These are phyloP conservation scores for Neoboletus brunneissimus DNA, from an alignment of 768 basidiomycete genomes.

Conservation along the genomic window DNA sequence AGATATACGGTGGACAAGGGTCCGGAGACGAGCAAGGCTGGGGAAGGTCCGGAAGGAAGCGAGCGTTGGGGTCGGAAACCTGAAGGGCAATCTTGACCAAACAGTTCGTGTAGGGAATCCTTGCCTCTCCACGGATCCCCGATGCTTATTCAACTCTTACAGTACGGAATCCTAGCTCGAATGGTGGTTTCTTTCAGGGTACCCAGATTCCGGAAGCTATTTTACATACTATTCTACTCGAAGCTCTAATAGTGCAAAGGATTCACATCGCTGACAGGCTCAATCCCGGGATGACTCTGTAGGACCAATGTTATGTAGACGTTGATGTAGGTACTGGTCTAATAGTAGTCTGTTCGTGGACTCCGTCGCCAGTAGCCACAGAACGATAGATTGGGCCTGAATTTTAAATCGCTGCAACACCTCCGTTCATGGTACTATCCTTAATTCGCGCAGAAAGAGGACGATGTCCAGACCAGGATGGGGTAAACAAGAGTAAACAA, in stretches of 20 bases:
- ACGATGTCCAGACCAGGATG: no score
- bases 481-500: no score
- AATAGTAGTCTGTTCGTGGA: no score
- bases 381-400: no score
- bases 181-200: background rate
- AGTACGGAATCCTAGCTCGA: background rate
- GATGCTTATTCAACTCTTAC: background rate
- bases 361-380: no score
- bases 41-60: conserved; percentile 39
- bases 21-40: conserved; percentile 31
- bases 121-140: background rate
- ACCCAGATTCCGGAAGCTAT: background rate
- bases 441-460: no score
- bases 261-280: background rate
- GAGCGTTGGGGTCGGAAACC: conserved; percentile 38
- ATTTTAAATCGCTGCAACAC: no score
- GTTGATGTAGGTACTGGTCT: no score
- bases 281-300: no score
- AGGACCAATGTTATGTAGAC: no score
- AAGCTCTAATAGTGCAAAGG: background rate
- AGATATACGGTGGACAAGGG: conserved; percentile 23
- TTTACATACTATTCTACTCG: background rate
- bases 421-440: no score
- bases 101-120: background rate
- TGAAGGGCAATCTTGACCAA: conserved; percentile 19